These are phyloP conservation scores for Rhizoctonia solani DNA, from an alignment of 1,284 basidiomycete genomes.

Conservation along the genomic window DNA sequence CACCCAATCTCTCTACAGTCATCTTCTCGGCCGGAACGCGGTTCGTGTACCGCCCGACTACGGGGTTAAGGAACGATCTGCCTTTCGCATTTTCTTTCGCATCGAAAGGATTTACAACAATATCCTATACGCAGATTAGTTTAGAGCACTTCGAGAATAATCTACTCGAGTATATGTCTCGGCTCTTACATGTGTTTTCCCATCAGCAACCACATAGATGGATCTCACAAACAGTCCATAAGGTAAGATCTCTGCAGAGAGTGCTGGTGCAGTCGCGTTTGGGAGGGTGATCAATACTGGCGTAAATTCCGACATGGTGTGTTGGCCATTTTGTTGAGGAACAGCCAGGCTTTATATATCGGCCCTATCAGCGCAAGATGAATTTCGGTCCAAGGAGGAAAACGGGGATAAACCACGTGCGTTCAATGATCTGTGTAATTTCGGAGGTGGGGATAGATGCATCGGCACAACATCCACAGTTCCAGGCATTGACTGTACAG, in stretches of 20 bases:
- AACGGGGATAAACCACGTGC: constrained; percentile 29
- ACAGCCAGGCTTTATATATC: background rate
- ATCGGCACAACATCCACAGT: no score
- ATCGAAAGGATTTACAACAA: constrained; percentile 70
- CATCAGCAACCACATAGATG: constrained; percentile 64
- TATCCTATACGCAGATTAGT: constrained; percentile 54
- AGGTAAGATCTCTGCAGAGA: constrained; percentile 38
- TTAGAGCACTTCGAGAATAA: background rate
- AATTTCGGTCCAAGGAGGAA: constrained; percentile 17
- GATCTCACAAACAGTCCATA: constrained; percentile 68
- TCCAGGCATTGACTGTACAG: no score
- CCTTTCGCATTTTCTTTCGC: constrained; percentile 56
- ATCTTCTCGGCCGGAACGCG: constrained; percentile 65
- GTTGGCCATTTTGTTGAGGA: background rate
- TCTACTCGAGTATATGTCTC: background rate
- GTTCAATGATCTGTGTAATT: background rate
- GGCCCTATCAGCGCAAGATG: background rate
- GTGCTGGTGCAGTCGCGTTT: constrained; percentile 21
- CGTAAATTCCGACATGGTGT: constrained; percentile 27
- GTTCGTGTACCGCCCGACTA: constrained; percentile 72
- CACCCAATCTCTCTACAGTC: constrained; percentile 57
- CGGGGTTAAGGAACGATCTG: constrained; percentile 62
- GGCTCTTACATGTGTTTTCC: constrained; percentile 52
- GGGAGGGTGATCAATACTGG: constrained; percentile 33
- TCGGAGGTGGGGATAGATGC: constrained; percentile 11